Evolutionary conservation across 331 rosid genomes (phyloP).

Genomic region (Rhamnella rubrinervis): DNA sequence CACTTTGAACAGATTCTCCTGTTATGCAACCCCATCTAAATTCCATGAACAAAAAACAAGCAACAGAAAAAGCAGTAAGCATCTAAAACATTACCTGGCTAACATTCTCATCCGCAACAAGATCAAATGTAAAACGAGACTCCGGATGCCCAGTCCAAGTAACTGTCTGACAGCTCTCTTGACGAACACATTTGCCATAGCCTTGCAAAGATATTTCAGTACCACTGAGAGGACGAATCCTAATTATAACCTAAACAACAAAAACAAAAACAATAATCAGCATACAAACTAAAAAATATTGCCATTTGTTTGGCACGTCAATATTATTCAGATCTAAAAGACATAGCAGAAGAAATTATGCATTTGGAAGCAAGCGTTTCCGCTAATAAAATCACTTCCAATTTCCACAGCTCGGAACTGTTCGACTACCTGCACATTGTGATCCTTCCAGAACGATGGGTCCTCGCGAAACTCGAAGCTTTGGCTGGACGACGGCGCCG

Average conservation of each 20-base stretch:
- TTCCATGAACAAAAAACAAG: background rate
- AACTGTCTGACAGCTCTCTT: slow-evolving; percentile 74
- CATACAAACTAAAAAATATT: background rate
- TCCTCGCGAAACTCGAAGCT: slow-evolving; percentile 80
- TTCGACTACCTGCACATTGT: slow-evolving; percentile 80
- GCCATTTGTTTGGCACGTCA: background rate
- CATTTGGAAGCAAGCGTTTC: background rate
- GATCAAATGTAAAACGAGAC: slow-evolving; percentile 88
- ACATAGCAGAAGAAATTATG: background rate
- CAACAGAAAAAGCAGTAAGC: slow-evolving; percentile 2
- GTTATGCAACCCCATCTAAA: slow-evolving; percentile 25
- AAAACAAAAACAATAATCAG: background rate
- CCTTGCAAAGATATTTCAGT: slow-evolving; percentile 88
- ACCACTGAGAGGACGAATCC: slow-evolving; percentile 89
- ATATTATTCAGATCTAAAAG: background rate
- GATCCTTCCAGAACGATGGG: slow-evolving; percentile 96
- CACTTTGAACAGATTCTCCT: slow-evolving; percentile 90
- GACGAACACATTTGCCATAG: slow-evolving; percentile 66
- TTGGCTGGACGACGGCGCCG: slow-evolving; percentile 48
- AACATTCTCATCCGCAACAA: slow-evolving; percentile 94
- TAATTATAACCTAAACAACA: slow-evolving; percentile 71
- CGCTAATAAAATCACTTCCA: background rate
- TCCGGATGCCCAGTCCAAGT: slow-evolving; percentile 96
- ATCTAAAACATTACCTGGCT: slow-evolving; percentile 61
- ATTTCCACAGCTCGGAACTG: background rate